Conservation (phyloP, 2,329 filamentous ascomycete genomes). For the Neocucurbitaria cava region DNA sequence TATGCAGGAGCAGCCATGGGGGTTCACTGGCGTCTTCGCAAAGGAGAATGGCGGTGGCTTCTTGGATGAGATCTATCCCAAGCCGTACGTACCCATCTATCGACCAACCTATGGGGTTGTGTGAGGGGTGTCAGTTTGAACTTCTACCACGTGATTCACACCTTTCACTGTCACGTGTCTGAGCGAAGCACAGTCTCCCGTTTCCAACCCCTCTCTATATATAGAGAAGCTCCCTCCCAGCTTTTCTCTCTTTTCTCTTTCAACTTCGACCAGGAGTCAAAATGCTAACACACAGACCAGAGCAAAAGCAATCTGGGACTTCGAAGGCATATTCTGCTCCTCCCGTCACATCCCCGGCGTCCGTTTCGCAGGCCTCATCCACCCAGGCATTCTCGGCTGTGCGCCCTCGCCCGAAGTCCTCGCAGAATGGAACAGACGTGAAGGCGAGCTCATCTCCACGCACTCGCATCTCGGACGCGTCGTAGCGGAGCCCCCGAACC, state of each 20-base stretch:
- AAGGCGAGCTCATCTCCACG: constrained; percentile 77
- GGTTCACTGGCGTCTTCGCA: constrained; percentile 84
- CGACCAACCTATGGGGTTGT: not conserved
- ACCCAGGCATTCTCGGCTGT: constrained; percentile 89
- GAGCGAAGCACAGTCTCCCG: no score
- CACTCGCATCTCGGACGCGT: constrained; percentile 65
- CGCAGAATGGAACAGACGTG: constrained; percentile 81
- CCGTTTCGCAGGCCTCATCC: constrained; percentile 86
- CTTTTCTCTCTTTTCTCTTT: no score
- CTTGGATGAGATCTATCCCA: constrained; percentile 84
- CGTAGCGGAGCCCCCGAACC: constrained; percentile 79
- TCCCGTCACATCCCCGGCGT: constrained; percentile 78
- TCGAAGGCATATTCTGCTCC: constrained; percentile 80
- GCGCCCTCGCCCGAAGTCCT: constrained; percentile 82
- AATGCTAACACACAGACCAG: constrained; percentile 48
- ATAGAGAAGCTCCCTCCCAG: no score
- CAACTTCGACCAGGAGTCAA: no score
- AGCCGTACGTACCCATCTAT: constrained; percentile 65
- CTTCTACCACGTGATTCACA: no score
- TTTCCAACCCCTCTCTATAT: no score
- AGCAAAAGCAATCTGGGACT: constrained; percentile 78
- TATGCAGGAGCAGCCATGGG: constrained; percentile 84
- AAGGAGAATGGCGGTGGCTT: constrained; percentile 87
- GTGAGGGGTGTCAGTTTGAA: no score
- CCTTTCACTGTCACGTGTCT: no score